Percentiles rank a stretch among this genome's conserved stretches.
Conservation (phyloP, 1,139 yeast genomes). For the Debaryomyces sp. region DNA sequence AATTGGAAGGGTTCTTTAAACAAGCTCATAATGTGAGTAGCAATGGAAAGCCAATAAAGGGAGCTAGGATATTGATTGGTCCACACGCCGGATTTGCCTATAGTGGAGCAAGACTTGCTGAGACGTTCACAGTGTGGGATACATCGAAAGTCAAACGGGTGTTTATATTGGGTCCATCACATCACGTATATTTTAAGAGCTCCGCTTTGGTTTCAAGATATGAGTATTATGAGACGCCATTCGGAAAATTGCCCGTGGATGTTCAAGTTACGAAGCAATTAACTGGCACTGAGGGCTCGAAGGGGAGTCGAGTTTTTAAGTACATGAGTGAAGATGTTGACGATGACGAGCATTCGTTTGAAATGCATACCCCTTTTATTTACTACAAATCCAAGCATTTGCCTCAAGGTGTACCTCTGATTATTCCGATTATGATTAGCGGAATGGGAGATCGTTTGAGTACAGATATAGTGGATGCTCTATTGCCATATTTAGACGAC, state of each 20-base stretch:
- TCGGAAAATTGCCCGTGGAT: slow-evolving; percentile 77
- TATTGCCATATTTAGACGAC: slow-evolving; percentile 59
- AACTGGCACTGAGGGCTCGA: background rate
- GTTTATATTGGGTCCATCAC: slow-evolving; percentile 90
- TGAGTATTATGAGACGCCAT: slow-evolving; percentile 71
- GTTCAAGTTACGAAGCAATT: slow-evolving; percentile 41
- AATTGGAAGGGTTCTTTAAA: slow-evolving; percentile 7
- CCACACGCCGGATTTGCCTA: slow-evolving; percentile 93
- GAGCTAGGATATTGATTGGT: slow-evolving; percentile 64
- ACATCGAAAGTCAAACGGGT: slow-evolving; percentile 58
- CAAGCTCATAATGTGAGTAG: slow-evolving; percentile 10
- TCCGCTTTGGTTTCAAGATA: slow-evolving; percentile 60
- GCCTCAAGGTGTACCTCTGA: slow-evolving; percentile 47
- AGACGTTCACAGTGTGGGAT: slow-evolving; percentile 77
- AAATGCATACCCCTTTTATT: slow-evolving; percentile 89
- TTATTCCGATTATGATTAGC: slow-evolving; percentile 84
- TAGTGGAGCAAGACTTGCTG: slow-evolving; percentile 78
- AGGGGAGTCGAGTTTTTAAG: slow-evolving; percentile 36
- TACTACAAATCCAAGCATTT: slow-evolving; percentile 46
- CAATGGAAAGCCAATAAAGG: slow-evolving; percentile 31
- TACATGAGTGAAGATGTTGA: slow-evolving; percentile 65
- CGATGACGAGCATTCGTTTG: slow-evolving; percentile 89
- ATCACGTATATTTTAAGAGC: slow-evolving; percentile 77
- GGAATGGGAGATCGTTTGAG: slow-evolving; percentile 53
- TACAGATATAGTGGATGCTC: slow-evolving; percentile 44